Base-by-base conservation (phyloP, 345 rosid species). In the Eucalyptus cloeziana region DNA sequence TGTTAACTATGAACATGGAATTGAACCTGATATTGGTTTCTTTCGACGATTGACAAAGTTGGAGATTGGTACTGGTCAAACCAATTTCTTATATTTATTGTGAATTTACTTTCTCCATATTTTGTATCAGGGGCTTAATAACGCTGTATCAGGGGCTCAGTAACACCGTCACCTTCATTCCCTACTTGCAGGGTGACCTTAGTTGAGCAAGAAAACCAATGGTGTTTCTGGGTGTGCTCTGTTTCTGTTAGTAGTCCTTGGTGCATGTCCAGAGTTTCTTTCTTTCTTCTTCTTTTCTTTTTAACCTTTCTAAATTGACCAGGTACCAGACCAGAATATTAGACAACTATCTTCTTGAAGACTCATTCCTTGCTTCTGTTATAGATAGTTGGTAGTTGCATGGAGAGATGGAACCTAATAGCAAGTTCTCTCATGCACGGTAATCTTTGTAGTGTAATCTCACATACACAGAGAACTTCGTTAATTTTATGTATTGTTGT, bases 141-240 rank as follows among this genome's bases (percentile, higher is more conserved):
- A 64, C n/a, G 37, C 10, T 64, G 71, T 64, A 30, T 64, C 4
- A 64, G 76, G 37, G 5, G 19, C 33, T 64, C 17, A 64, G 76
- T 14, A 4, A 64, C 2, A 1, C 21, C 0, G 21, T n/a, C 19
- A 14, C 16, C 5, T 64, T 64, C 40, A n/a, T n/a, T 13, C 8
- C 37, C 37, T 14, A 7, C 76, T n/a, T 64, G 5, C 21, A n/a
- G 76, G 76, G 33, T 64, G 40, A 64, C 76, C 40, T 64, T 14
- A 2, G 40, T 64, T 7, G 37, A 64, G 76, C 40, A 64, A 64
- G 37, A 64, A 64, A 64, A n/a, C 40, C 21, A 64, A 14, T 15
- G 37, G 76, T 64, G 40, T n/a, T 64, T 64, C 40, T 4, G 37
- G 37, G 37, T 64, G 76, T n/a, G 37, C 40, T 64, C 5, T 64